Percentiles rank a stretch among this genome's conserved stretches.
phyloP scores from a whole-genome alignment of 768 basidiomycete genomes.

The Coprinellus aureogranulatus region DNA sequence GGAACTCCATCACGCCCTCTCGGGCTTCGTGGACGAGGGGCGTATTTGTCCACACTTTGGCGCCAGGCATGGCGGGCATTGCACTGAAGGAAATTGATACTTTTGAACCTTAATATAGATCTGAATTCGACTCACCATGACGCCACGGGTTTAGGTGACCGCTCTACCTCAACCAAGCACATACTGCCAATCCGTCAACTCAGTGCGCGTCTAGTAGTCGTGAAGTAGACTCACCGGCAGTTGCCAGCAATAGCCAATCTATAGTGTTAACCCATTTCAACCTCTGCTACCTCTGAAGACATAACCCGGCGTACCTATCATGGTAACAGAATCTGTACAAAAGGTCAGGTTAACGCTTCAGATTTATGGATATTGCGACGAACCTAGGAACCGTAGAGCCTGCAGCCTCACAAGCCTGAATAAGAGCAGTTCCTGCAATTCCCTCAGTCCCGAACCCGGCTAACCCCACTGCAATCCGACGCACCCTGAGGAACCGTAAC shows the following conservation, averaged over 20 bases:
- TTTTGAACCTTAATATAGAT: background rate
- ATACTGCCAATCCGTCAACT: slow-evolving; percentile 53
- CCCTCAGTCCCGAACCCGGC: slow-evolving; percentile 1
- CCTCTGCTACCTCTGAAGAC: background rate
- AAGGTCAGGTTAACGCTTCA: slow-evolving; percentile 16
- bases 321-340: slow-evolving; percentile 74
- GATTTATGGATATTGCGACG: slow-evolving; percentile 13
- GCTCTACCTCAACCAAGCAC: slow-evolving; percentile 97
- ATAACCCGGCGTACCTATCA: slow-evolving; percentile 55
- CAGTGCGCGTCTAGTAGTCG: background rate
- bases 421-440: slow-evolving; percentile 79
- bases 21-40: slow-evolving; percentile 87
- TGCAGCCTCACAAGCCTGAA: slow-evolving; percentile 93
- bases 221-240: slow-evolving; percentile 66
- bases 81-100: slow-evolving; percentile 49
- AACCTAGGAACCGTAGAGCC: slow-evolving; percentile 80
- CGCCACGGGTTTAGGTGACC: slow-evolving; percentile 91
- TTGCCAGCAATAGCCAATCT: slow-evolving; percentile 97
- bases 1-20: slow-evolving; percentile 99
- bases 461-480: slow-evolving; percentile 22
- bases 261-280: slow-evolving; percentile 4
- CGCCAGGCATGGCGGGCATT: slow-evolving; percentile 95
- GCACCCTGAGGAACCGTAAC: slow-evolving; percentile 94
- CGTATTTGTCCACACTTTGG: slow-evolving; percentile 91
- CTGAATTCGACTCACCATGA: slow-evolving; percentile 60